phyloP scores from a whole-genome alignment of 2,329 filamentous ascomycete species.

The Penicillium psychrosexuale region DNA sequence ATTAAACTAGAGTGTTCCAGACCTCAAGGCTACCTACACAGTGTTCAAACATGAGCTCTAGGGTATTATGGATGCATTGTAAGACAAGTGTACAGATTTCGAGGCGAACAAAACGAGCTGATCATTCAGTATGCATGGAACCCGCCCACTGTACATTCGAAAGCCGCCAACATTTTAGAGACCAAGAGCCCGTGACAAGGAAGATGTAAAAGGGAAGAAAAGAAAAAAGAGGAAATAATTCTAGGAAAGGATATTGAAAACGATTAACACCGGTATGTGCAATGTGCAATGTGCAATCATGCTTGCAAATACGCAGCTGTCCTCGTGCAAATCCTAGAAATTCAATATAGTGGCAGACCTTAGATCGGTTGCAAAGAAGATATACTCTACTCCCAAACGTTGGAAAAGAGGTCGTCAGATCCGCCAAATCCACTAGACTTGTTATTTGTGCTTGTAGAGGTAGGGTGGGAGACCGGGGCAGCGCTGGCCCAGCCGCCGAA shows the following conservation, averaged over 20 bases:
- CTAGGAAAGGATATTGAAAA: not conserved
- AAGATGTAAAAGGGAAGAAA: not conserved
- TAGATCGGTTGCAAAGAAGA: slow-evolving; percentile 23
- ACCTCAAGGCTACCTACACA: not conserved
- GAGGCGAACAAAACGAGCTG: slow-evolving; percentile 7
- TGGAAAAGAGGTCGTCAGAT: slow-evolving; percentile 84
- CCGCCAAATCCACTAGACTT: slow-evolving; percentile 61
- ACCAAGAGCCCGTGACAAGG: not conserved
- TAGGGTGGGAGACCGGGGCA: slow-evolving; percentile 51
- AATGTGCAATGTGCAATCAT: slow-evolving; percentile 13
- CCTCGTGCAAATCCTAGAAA: slow-evolving; percentile 12
- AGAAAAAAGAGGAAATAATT: not conserved
- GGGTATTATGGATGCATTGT: slow-evolving; percentile 11
- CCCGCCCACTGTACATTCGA: slow-evolving; percentile 16
- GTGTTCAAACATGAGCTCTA: not conserved
- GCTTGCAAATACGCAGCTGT: slow-evolving; percentile 8
- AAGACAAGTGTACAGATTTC: slow-evolving; percentile 7
- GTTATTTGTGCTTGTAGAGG: slow-evolving; percentile 40
- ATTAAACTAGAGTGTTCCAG: not conserved
- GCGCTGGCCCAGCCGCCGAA: slow-evolving; percentile 92
- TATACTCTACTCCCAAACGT: slow-evolving; percentile 75
- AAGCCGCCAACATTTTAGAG: slow-evolving; percentile 9
- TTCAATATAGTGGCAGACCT: not conserved
- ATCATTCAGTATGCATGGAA: slow-evolving; percentile 12
- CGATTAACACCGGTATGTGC: slow-evolving; percentile 16